A percentile compares a stretch with the other conserved stretches of the same genome.
Conservation (phyloP, 2,329 filamentous ascomycete species). For the Pseudogymnoascus sp. region DNA sequence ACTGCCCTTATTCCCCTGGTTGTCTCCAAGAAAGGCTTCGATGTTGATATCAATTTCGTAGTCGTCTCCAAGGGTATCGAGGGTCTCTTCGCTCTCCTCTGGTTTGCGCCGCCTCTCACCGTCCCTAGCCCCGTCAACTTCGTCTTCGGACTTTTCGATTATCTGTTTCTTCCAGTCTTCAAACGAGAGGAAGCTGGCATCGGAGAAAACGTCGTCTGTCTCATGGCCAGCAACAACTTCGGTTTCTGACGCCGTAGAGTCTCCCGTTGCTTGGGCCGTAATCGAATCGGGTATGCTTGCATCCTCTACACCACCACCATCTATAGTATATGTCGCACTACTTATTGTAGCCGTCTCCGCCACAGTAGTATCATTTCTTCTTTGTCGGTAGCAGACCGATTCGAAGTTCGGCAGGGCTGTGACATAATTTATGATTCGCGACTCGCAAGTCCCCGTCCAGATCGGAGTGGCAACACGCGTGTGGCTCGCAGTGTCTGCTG, state of each 20-base stretch:
- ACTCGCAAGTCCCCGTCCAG: constrained; percentile 38
- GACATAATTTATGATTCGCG: constrained; percentile 71
- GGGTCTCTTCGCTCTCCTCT: constrained; percentile 55
- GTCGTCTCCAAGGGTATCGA: constrained; percentile 80
- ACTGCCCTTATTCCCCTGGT: constrained; percentile 15
- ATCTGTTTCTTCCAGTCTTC: constrained; percentile 98
- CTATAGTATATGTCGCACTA: constrained; percentile 12
- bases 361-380: background rate
- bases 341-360: constrained; percentile 13
- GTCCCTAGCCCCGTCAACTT: constrained; percentile 46
- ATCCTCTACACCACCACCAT: constrained; percentile 8
- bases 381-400: constrained; percentile 38
- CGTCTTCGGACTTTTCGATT: constrained; percentile 66
- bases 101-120: constrained; percentile 44
- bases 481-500: background rate
- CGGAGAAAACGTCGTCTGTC: constrained; percentile 59
- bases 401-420: constrained; percentile 70
- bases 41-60: constrained; percentile 75
- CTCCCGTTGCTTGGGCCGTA: constrained; percentile 12
- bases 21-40: constrained; percentile 48
- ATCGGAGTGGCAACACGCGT: background rate
- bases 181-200: constrained; percentile 85
- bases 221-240: constrained; percentile 27
- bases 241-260: background rate
- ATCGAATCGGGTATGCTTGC: constrained; percentile 5